Evolutionary conservation across 1,284 basidiomycete genomes (phyloP).

Genomic region (Ganoderma lucidum): DNA sequence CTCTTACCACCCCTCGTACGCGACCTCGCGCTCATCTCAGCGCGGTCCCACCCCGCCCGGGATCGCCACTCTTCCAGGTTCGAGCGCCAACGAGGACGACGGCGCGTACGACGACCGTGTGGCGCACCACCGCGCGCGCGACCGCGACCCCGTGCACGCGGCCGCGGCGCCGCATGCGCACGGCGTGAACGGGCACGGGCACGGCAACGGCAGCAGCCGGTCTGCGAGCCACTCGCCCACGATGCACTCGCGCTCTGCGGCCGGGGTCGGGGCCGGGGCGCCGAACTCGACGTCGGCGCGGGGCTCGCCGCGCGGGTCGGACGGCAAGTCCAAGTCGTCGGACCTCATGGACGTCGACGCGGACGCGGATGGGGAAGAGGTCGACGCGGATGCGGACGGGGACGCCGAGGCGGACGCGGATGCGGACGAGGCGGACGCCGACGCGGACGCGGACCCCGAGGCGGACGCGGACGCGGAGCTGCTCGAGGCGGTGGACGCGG

Average conservation of each 20-base stretch:
- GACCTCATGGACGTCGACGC: slow-evolving; percentile 33
- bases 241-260: slow-evolving; percentile 13
- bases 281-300: slow-evolving; percentile 8
- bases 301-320: slow-evolving; percentile 34
- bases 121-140: slow-evolving; percentile 18
- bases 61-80: slow-evolving; percentile 40
- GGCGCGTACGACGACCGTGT: slow-evolving; percentile 24
- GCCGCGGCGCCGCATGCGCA: slow-evolving; percentile 5
- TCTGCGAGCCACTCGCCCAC: slow-evolving; percentile 32
- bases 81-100: slow-evolving; percentile 35
- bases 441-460: slow-evolving; percentile 37
- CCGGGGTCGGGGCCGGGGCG: background rate
- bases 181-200: slow-evolving; percentile 26
- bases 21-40: slow-evolving; percentile 23
- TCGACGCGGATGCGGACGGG: slow-evolving; percentile 40
- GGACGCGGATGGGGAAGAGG: slow-evolving; percentile 31
- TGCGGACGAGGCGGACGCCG: slow-evolving; percentile 30
- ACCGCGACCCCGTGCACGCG: slow-evolving; percentile 13
- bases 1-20: slow-evolving; percentile 23
- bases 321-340: slow-evolving; percentile 28
- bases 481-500: slow-evolving; percentile 47
- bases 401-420: slow-evolving; percentile 37
- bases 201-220: slow-evolving; percentile 32
- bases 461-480: slow-evolving; percentile 45
- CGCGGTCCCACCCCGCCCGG: slow-evolving; percentile 40